These are phyloP conservation scores for Bombardia bombarda DNA, from an alignment of 495 filamentous ascomycete genomes.

Conservation along the genomic window DNA sequence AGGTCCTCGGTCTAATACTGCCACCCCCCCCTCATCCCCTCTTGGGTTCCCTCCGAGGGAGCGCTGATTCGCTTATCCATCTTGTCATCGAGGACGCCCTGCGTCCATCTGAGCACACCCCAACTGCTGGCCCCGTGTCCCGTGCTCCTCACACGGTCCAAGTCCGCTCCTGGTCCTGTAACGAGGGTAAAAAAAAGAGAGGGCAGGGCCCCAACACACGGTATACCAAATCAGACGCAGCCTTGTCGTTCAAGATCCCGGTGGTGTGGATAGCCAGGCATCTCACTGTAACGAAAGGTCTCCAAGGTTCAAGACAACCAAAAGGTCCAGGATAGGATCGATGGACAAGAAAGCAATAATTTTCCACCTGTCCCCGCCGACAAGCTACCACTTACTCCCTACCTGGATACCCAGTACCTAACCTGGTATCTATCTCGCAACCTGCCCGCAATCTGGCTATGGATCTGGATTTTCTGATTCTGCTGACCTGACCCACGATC, in stretches of 20 bases:
- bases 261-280: constrained; percentile 15
- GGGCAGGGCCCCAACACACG: constrained; percentile 17
- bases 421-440: neutral
- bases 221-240: constrained; percentile 22
- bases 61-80: constrained; percentile 7
- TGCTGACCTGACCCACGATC: neutral
- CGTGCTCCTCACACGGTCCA: constrained; percentile 19
- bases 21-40: constrained; percentile 10
- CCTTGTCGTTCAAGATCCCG: constrained; percentile 15
- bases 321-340: neutral
- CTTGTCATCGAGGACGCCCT: constrained; percentile 13
- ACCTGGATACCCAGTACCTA: neutral
- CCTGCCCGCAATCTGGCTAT: constrained; percentile 6
- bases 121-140: constrained; percentile 8
- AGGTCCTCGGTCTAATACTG: constrained; percentile 7
- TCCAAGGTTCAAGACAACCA: neutral
- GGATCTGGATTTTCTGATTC: constrained; percentile 6
- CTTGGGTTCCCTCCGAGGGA: too few species aligned
- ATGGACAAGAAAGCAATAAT: constrained; percentile 8
- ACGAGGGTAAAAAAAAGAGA: constrained; percentile 12
- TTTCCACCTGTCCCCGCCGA: constrained; percentile 8
- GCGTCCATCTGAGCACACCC: constrained; percentile 17
- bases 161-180: constrained; percentile 17
- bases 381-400: neutral
- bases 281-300: constrained; percentile 2